A percentile compares a stretch with the other conserved stretches of the same genome.
Conservation (phyloP, 805 yeast genomes). For the Vanderwaltozyma verrucispora region DNA sequence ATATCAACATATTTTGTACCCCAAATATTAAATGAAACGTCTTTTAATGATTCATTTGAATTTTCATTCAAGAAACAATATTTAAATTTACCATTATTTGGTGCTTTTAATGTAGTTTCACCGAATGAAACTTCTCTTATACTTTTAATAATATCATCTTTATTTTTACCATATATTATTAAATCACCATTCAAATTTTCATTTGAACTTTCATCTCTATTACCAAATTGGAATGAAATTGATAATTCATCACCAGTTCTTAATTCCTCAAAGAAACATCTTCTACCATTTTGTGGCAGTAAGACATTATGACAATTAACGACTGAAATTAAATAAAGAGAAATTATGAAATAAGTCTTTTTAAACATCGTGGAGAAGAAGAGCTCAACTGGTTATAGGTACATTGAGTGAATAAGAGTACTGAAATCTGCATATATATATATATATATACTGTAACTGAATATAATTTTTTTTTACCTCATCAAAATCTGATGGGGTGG, state of each 20-base stretch:
- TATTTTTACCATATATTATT: constrained; percentile 37
- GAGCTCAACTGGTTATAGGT: too few relatives aligned
- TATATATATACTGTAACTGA: too few relatives aligned
- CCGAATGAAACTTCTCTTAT: constrained; percentile 64
- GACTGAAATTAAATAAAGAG: neutral
- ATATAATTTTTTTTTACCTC: too few relatives aligned
- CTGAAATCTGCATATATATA: too few relatives aligned
- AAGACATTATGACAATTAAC: constrained; percentile 68
- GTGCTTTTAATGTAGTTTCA: constrained; percentile 61
- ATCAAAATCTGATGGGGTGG: too few relatives aligned
- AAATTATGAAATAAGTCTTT: too few relatives aligned
- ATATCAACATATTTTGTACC: constrained; percentile 83
- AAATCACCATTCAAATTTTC: constrained; percentile 64
- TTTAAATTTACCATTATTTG: constrained; percentile 60
- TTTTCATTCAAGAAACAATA: constrained; percentile 91
- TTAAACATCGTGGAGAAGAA: too few relatives aligned
- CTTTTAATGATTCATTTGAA: constrained; percentile 62
- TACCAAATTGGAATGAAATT: constrained; percentile 87
- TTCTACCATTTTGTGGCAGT: constrained; percentile 72
- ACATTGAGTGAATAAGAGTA: too few relatives aligned
- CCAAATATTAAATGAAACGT: constrained; percentile 90
- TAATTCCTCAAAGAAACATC: constrained; percentile 80
- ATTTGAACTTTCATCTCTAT: constrained; percentile 63
- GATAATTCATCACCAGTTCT: constrained; percentile 79
- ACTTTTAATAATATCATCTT: constrained; percentile 35